Conservation (phyloP, 2,329 filamentous ascomycete genomes). For the Apiospora kogelbergensis region DNA sequence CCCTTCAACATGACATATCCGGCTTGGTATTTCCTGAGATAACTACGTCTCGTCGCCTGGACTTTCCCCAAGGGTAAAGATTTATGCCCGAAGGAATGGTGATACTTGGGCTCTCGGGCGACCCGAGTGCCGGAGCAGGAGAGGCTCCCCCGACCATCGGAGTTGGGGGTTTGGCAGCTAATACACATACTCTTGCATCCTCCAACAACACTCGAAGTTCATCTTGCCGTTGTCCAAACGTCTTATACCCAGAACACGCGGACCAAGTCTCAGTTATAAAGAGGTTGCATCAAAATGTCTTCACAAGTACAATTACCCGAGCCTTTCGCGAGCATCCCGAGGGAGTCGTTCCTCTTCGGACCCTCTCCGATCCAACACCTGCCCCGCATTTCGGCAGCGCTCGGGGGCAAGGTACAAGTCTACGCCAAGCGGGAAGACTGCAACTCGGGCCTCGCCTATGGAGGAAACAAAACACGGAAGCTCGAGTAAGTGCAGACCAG, state of each 20-base stretch:
- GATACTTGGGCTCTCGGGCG: neutral
- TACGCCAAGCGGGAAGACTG: conserved; percentile 74
- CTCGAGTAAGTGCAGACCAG: conserved; percentile 53
- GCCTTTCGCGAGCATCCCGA: conserved; percentile 63
- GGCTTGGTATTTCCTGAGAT: neutral
- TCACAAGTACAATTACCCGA: conserved; percentile 49
- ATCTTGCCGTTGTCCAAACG: too few species aligned
- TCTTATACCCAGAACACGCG: too few species aligned
- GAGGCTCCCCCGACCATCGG: neutral
- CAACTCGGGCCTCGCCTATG: conserved; percentile 66
- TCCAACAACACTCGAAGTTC: neutral
- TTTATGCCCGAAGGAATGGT: neutral
- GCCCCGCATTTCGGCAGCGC: conserved; percentile 61
- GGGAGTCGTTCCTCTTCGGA: conserved; percentile 62
- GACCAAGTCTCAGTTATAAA: too few species aligned
- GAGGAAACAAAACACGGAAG: conserved; percentile 70
- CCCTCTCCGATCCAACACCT: conserved; percentile 69
- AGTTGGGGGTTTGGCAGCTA: neutral
- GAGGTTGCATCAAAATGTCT: neutral
- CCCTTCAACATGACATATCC: neutral
- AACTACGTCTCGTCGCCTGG: neutral
- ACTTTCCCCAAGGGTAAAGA: neutral
- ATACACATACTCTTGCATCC: neutral
- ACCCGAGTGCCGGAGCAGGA: neutral
- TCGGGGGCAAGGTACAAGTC: conserved; percentile 60